Evolutionary conservation across 768 basidiomycete genomes (phyloP).

Genomic region (Scleroderma citrinum): DNA sequence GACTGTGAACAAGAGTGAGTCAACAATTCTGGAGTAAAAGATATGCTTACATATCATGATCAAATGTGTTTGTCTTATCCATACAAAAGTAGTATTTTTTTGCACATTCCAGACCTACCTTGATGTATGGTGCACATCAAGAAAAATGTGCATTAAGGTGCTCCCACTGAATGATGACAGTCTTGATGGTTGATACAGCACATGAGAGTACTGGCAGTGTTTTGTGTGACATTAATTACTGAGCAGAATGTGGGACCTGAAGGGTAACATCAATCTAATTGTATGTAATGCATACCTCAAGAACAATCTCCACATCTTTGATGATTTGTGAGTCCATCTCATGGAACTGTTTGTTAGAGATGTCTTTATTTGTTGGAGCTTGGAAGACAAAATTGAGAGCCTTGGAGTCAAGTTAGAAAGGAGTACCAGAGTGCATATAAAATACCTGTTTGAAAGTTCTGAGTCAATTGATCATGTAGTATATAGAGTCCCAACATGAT

Average conservation of each 20-base stretch:
- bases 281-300: slow-evolving; percentile 3
- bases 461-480: slow-evolving; percentile 27
- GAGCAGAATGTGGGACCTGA: neutral
- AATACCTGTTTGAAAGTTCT: neutral
- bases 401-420: neutral
- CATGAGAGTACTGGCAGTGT: neutral
- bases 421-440: neutral
- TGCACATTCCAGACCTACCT: neutral
- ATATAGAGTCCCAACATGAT: slow-evolving; percentile 36
- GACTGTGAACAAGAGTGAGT: no score
- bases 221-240: neutral
- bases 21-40: no score
- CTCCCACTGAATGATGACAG: neutral
- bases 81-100: no score
- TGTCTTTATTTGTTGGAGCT: neutral
- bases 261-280: neutral
- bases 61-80: no score
- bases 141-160: neutral
- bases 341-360: neutral
- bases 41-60: no score
- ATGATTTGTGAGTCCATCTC: neutral
- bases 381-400: neutral
- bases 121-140: neutral
- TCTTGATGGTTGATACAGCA: neutral
- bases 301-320: slow-evolving; percentile 1